phyloP scores from a whole-genome alignment of 345 rosid species.

The Eucalyptus decipiens region DNA sequence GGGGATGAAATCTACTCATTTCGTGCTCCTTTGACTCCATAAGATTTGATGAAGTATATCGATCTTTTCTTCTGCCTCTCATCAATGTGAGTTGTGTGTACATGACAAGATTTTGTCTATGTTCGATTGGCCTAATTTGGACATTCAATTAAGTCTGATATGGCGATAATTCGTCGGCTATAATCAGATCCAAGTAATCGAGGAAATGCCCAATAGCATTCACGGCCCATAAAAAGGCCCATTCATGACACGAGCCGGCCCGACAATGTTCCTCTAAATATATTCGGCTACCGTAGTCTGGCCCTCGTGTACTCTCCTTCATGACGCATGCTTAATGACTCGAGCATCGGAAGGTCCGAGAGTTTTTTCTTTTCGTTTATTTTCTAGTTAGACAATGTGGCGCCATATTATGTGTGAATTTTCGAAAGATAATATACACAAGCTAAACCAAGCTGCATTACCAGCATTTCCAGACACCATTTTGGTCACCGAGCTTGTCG shows the following conservation, averaged over 20 bases:
- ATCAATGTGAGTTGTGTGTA: not conserved
- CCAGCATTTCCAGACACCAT: not conserved
- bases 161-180: too few relatives aligned
- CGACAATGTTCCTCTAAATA: not conserved
- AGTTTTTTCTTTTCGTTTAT: not conserved
- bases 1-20: not conserved
- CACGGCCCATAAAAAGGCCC: not conserved
- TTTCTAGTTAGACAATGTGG: not conserved
- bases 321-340: not conserved
- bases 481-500: not conserved
- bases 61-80: not conserved
- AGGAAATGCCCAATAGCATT: not conserved
- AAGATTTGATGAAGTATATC: not conserved
- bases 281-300: not conserved
- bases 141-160: not conserved
- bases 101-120: not conserved
- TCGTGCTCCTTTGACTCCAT: not conserved
- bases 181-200: not conserved
- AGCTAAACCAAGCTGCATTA: not conserved
- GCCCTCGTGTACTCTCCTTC: not conserved
- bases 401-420: not conserved
- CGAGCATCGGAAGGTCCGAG: not conserved
- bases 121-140: not conserved
- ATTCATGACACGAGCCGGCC: not conserved
- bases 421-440: not conserved